Base-by-base conservation (phyloP, 768 basidiomycete genomes). In the Pisolithus albus region DNA sequence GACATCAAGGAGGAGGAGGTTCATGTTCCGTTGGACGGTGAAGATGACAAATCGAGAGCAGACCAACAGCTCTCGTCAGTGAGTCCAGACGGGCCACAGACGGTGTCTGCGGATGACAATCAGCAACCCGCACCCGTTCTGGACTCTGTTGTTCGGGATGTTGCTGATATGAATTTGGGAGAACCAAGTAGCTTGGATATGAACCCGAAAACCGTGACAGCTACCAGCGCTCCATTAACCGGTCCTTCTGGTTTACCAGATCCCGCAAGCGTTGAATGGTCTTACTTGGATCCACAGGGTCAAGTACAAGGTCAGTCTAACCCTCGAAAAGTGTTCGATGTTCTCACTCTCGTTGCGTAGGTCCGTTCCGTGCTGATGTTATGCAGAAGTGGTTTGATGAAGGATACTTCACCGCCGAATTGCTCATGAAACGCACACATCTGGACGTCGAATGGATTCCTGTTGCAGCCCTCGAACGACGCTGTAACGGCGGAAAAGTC, bases 301-400 rank as follows among this genome's bases (percentile, higher is more conserved):
- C 81, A 86, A 53, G 72, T 94, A 39, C 93, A 97, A 81, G 93
- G 92, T 91, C 59, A 57, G 70, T 58, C 6, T 38, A 21, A 32
- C 9, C 39, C 5, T 3, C 2, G 11, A 36, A 46, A 18, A 5
- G 16, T 21, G 42, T 42, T 46, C 16, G 19, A 28, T 46, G 7
- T 32, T 39, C 43, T 49, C 41, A 44, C 48, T 46, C 9, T n/a
- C 53, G 36, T 13, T 10, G 54, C 21, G 24, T 56, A 95, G 92
- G 93, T 52, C 92, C 93, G 5, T 97, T 95, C 76, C 78, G 78
- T 42, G 91, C 90, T 24, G 82, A 86, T 54, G 59, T 87, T 50
- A 95, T 97, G 93, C 92, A 95, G 71, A 89, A 89, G 61, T 96
- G 93, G 93, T 85, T 83, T 63, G 83, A 90, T 47, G 88, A 87